Percentiles rank a stretch among this genome's conserved stretches.
phyloP scores from a whole-genome alignment of 148 eudicot species.

The Polygonum aviculare region DNA sequence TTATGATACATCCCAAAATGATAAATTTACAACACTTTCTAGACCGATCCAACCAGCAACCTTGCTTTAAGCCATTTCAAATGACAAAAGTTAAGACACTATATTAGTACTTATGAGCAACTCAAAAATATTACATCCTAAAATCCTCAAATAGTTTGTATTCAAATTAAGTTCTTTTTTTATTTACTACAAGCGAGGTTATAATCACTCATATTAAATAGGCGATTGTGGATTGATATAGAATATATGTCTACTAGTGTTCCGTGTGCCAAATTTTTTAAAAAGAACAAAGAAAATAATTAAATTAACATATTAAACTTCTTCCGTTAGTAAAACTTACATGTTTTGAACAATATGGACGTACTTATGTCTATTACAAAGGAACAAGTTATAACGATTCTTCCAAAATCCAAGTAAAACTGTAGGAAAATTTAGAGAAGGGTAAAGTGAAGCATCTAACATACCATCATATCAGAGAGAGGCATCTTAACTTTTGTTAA shows the following conservation, averaged over 20 bases:
- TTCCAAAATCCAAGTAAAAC: background rate
- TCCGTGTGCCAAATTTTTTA: background rate
- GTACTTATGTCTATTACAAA: background rate
- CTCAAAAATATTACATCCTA: too few relatives aligned
- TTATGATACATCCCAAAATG: background rate
- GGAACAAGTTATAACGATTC: background rate
- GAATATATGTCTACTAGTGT: background rate
- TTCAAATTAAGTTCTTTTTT: too few relatives aligned
- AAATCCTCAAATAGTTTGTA: too few relatives aligned
- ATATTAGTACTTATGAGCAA: too few relatives aligned
- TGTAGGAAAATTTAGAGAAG: background rate
- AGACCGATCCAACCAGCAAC: too few relatives aligned
- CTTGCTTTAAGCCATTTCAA: too few relatives aligned
- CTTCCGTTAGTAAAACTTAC: background rate
- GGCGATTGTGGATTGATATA: background rate
- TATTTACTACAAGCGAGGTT: too few relatives aligned
- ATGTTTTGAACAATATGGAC: background rate
- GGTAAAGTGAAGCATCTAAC: conserved; percentile 14
- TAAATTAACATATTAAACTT: background rate
- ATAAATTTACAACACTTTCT: too few relatives aligned
- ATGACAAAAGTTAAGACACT: too few relatives aligned
- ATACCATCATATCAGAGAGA: conserved; percentile 96
- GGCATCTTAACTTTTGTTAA: conserved; percentile 99
- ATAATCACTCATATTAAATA: too few relatives aligned
- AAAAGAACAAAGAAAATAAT: background rate